Conservation (phyloP, 2,329 filamentous ascomycete genomes). For the Dactylellina cionopaga region DNA sequence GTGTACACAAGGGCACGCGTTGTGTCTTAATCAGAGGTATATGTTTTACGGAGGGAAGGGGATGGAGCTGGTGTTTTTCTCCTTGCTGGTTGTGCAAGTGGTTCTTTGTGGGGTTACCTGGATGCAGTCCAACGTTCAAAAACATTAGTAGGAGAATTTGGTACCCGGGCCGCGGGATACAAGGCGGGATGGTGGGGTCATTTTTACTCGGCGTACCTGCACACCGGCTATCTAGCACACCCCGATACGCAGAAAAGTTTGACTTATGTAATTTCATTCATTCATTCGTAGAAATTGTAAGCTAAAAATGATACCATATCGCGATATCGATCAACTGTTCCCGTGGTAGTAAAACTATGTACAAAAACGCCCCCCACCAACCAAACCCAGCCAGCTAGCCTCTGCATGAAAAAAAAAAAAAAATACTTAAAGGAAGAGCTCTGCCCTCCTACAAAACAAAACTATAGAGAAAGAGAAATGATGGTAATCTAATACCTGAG, state of each 20-base stretch:
- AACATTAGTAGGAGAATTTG: no score
- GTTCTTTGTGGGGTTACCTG: slow-evolving; percentile 1
- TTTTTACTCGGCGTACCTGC: no score
- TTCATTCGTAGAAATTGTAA: neutral
- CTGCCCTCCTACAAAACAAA: no score
- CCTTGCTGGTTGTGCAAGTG: neutral
- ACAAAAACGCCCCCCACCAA: slow-evolving; percentile 49
- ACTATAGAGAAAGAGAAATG: no score
- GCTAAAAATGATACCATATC: slow-evolving; percentile 3
- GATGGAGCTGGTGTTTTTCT: slow-evolving; percentile 17
- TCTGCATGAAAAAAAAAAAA: neutral
- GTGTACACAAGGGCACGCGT: slow-evolving; percentile 1
- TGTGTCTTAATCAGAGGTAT: slow-evolving; percentile 25
- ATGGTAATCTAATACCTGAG: no score
- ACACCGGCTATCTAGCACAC: no score
- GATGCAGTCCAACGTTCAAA: no score
- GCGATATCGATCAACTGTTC: no score
- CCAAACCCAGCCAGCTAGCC: slow-evolving; percentile 27
- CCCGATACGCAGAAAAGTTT: no score
- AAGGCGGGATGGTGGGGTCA: no score
- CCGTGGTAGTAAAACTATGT: no score
- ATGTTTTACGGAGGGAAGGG: slow-evolving; percentile 23
- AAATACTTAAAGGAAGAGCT: neutral
- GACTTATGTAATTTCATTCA: neutral
- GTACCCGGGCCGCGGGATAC: no score